Percentiles rank a stretch among this genome's conserved stretches.
Conservation (phyloP, 2,329 filamentous ascomycete genomes). For the Cercospora sp. region DNA sequence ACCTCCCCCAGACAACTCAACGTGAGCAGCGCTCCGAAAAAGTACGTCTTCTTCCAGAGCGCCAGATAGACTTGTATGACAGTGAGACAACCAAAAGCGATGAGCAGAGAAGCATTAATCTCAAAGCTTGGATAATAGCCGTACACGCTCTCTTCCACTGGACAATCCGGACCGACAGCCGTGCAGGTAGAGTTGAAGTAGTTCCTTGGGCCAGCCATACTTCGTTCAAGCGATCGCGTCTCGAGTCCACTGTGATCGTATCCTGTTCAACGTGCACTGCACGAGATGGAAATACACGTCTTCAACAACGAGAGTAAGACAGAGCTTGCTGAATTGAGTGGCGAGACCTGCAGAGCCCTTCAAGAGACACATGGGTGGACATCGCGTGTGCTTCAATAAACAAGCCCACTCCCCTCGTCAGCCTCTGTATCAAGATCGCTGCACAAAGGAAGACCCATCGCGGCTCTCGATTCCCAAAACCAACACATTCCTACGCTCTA, state of each 20-base stretch:
- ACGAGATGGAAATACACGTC: neutral
- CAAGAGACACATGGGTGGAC: neutral
- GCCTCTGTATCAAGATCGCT: neutral
- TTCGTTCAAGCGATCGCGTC: neutral
- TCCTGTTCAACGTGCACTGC: neutral
- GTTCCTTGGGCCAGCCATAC: constrained; percentile 8
- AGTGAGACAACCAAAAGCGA: constrained; percentile 3
- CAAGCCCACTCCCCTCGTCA: neutral
- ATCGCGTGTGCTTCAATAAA: neutral
- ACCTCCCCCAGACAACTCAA: constrained; percentile 8
- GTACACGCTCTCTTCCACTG: constrained; percentile 6
- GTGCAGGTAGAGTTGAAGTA: constrained; percentile 11
- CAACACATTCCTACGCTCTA: no score
- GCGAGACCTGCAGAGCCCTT: no score
- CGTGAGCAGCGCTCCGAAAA: constrained; percentile 5
- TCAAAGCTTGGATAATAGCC: constrained; percentile 5
- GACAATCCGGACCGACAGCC: constrained; percentile 6
- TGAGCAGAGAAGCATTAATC: constrained; percentile 3
- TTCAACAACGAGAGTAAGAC: neutral
- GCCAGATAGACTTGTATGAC: constrained; percentile 6
- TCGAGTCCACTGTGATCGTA: neutral
- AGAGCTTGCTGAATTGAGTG: neutral
- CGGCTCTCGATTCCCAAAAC: neutral
- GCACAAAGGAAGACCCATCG: neutral
- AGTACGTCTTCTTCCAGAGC: constrained; percentile 14